Evolutionary conservation across 176 grass and related monocot genomes (phyloP), one percentile per base, ranked within the genome.

Genomic region (Poa pratensis): DNA sequence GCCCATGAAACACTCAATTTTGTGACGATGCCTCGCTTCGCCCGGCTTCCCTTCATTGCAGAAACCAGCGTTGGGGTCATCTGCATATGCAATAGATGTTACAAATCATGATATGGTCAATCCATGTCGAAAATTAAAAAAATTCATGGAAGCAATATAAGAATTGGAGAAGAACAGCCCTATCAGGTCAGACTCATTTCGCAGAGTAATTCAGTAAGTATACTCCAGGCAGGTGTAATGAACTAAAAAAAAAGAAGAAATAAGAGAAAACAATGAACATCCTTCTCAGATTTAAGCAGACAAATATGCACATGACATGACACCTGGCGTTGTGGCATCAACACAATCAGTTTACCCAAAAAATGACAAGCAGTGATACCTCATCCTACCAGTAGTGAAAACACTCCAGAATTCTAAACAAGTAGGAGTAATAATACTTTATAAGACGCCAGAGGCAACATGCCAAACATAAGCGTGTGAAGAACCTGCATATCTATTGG

Each of bases 11-110:
- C 86, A 20, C 84, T 90, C 90, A 92, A 86, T 42, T 58, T 90
- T 32, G 62, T 74, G 16, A 60, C 2, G 6, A 87, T 89, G 32
- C 96, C 96, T 51, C 58, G 51, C 76, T 92, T 89, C 9, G 48
- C 81, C 34, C 96, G 93, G 52, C 86, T 89, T 91, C 96, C 96
- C 78, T 99, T 99, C 75, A 94, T 88, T 27, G 93, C 90, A 72
- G 96, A 90, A 67, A 89, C 75, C 27, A 94, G 43, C 46, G 17
- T 78, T 43, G 59, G 66, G 86, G 71, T 39, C 11, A 16, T 43
- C 96, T 96, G 87, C 30, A 80, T n/a, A 74, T 74, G 65, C 46
- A 80, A 63, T 17, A 75, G 23, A 57, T 80, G 48, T 73, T 22
- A 80, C 26, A 77, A 62, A 60, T 37, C 51, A 74, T 30, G 65